phyloP scores from a whole-genome alignment of 805 yeast genomes.

The Kurtzmaniella fragi region DNA sequence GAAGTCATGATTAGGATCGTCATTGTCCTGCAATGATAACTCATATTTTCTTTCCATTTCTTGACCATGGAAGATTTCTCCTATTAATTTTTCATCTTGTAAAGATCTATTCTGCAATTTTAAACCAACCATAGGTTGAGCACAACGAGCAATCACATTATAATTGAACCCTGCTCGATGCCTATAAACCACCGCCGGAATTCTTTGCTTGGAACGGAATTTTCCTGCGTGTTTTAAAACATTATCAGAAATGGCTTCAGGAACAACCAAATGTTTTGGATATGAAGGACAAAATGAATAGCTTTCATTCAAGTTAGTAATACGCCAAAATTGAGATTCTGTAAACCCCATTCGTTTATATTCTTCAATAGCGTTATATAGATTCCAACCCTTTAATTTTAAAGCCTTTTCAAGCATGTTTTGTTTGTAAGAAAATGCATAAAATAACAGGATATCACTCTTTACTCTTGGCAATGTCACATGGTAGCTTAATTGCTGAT shows the following conservation, averaged over 20 bases:
- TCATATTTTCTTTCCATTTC: slow-evolving; percentile 20
- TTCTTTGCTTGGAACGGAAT: slow-evolving; percentile 77
- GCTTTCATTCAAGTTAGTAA: slow-evolving; percentile 56
- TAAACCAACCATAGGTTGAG: slow-evolving; percentile 91
- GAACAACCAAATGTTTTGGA: slow-evolving; percentile 66
- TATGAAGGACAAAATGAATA: slow-evolving; percentile 72
- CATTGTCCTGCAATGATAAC: neutral
- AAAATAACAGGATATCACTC: slow-evolving; percentile 44
- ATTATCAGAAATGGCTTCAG: slow-evolving; percentile 73
- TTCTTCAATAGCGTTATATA: slow-evolving; percentile 60
- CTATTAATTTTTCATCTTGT: slow-evolving; percentile 83
- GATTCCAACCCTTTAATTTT: slow-evolving; percentile 57
- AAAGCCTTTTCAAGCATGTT: slow-evolving; percentile 59
- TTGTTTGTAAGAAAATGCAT: slow-evolving; percentile 80
- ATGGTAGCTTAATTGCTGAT: slow-evolving; percentile 61
- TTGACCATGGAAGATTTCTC: slow-evolving; percentile 68
- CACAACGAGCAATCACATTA: slow-evolving; percentile 78
- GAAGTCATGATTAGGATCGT: slow-evolving; percentile 10
- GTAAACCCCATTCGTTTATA: slow-evolving; percentile 68
- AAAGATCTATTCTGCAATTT: slow-evolving; percentile 75
- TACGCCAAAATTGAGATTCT: slow-evolving; percentile 54
- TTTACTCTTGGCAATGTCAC: slow-evolving; percentile 50
- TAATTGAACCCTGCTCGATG: slow-evolving; percentile 53
- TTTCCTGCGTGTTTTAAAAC: slow-evolving; percentile 79
- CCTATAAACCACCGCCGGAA: slow-evolving; percentile 78